Base-by-base conservation (phyloP, 768 basidiomycete genomes). In the Russula griseocarnosa region DNA sequence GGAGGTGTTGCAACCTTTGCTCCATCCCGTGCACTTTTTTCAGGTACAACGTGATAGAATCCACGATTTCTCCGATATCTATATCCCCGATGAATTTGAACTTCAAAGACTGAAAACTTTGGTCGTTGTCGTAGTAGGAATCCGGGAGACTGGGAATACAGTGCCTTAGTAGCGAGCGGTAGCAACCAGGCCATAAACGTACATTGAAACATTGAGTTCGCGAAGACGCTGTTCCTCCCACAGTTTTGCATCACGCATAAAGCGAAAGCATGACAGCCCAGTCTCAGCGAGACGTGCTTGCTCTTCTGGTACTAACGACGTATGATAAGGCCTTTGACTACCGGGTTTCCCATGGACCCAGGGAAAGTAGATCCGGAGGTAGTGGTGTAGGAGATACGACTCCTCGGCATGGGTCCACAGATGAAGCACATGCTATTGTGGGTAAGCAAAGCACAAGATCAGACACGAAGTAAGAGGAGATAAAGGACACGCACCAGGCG, bases 371-470 rank as follows among this genome's bases (percentile, higher is more conserved):
- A 63, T 66, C 38, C 58, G 57, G 28, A 66, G 58, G 49, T 55
- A 59, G 26, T 65, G 57, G 34, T 58, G 66, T 18, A 67, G n/a
- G 30, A 40, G 63, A 55, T 67, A 55, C 3, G 63, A 65, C 0
- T 66, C 55, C 13, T 65, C 49, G n/a, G 58, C 22, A 28, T 65
- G 62, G n/a, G 62, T 67, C 66, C 66, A 65, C 20, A 65, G 42
- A 22, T 67, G 20, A 52, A 60, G 53, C 9, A 67, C 54, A 13
- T 67, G 63, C 66, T 67, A 20, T 1, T 26, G 7, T 54, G 3
- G 3, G 61, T 64, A 34, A 59, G 6, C 42, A 58, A 36, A 59
- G 30, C 8, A 32, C 20, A 13, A n/a, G 14, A 44, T 30, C 22
- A 11, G 26, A 28, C 8, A 20, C 3, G 10, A 34, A 26, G 11